Percentiles rank a stretch among this genome's conserved stretches.
These are phyloP conservation scores for Blastomyces percursus DNA, from an alignment of 2,329 filamentous ascomycete species.

Conservation along the genomic window DNA sequence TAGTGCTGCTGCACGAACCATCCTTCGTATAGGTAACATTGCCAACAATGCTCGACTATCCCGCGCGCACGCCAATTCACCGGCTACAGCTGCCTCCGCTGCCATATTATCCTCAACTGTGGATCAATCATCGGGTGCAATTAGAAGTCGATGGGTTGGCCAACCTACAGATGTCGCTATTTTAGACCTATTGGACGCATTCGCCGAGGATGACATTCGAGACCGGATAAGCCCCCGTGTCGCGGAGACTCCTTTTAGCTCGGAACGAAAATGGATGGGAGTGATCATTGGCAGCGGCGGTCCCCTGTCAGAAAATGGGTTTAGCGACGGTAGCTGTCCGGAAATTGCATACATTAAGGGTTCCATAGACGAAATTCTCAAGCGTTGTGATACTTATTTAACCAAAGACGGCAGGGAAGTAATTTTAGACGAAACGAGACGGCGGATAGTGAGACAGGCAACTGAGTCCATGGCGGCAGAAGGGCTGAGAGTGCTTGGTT, in stretches of 20 bases:
- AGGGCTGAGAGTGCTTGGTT: constrained; percentile 80
- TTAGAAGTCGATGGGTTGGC: constrained; percentile 84
- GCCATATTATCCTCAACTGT: constrained; percentile 80
- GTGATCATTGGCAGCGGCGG: constrained; percentile 59
- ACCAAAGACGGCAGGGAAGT: constrained; percentile 78
- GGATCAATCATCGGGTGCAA: constrained; percentile 46
- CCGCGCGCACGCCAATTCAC: constrained; percentile 57
- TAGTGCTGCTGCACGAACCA: constrained; percentile 63
- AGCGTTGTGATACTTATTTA: constrained; percentile 81
- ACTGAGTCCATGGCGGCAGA: constrained; percentile 80
- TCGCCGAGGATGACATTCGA: constrained; percentile 83
- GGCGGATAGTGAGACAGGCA: constrained; percentile 63
- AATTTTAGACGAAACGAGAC: constrained; percentile 64
- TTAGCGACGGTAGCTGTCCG: constrained; percentile 40
- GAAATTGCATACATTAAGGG: constrained; percentile 94
- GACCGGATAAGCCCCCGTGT: constrained; percentile 72
- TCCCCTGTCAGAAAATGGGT: constrained; percentile 39
- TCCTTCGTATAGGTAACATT: constrained; percentile 87
- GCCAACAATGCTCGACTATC: constrained; percentile 86
- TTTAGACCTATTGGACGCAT: constrained; percentile 80
- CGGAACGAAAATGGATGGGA: constrained; percentile 98
- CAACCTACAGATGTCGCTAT: constrained; percentile 98
- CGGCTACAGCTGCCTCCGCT: constrained; percentile 58
- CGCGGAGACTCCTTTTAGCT: constrained; percentile 88
- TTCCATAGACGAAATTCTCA: constrained; percentile 75